A percentile compares a stretch with the other conserved stretches of the same genome.
Conservation (phyloP, 768 basidiomycete species). For the Botryobasidium botryosum region DNA sequence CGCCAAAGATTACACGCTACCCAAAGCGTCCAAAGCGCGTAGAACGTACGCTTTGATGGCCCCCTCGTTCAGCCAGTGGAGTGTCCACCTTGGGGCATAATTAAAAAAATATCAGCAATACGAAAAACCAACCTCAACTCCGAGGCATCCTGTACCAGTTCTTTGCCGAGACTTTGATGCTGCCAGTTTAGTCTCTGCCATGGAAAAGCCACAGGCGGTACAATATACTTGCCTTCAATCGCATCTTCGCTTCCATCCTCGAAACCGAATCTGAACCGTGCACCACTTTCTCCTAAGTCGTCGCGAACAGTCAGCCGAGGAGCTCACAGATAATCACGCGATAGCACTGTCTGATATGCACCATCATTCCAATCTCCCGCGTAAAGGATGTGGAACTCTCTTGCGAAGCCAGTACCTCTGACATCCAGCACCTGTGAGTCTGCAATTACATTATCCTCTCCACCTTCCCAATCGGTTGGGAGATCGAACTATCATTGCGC, state of each 20-base stretch:
- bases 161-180: constrained; percentile 9
- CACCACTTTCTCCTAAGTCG: constrained; percentile 29
- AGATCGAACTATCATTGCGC: constrained; percentile 6
- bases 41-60: constrained; percentile 12
- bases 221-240: constrained; percentile 10
- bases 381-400: constrained; percentile 29
- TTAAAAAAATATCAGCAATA: neutral
- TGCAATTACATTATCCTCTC: constrained; percentile 30
- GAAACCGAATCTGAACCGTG: constrained; percentile 26
- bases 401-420: constrained; percentile 16
- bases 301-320: no score
- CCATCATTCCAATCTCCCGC: constrained; percentile 27
- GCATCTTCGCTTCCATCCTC: constrained; percentile 11
- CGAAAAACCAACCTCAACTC: neutral
- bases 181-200: no score
- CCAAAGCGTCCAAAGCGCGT: neutral
- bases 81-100: constrained; percentile 11
- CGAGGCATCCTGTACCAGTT: constrained; percentile 8
- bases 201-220: no score
- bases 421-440: constrained; percentile 26
- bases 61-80: constrained; percentile 15
- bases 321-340: no score
- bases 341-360: constrained; percentile 24
- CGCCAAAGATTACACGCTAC: neutral
- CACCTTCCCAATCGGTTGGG: constrained; percentile 4